Conservation (phyloP, 129 eudicot species). For the Escallonia herrerae region DNA sequence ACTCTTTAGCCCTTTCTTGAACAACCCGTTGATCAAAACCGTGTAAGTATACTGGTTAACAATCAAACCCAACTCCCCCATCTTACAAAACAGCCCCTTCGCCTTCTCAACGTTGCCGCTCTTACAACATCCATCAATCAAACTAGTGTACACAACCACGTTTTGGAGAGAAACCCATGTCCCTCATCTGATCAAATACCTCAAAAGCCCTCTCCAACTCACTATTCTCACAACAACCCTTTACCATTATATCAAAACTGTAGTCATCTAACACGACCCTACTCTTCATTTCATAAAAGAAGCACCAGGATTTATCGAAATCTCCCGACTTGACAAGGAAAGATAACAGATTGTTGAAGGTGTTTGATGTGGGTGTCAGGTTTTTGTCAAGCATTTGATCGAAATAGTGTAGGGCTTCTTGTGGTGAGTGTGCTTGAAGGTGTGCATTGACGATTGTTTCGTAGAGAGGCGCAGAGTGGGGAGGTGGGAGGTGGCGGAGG, state of each 20-base stretch:
- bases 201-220: slow-evolving; percentile 34
- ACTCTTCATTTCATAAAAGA: slow-evolving; percentile 24
- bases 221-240: slow-evolving; percentile 40
- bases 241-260: slow-evolving; percentile 46
- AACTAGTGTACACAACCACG: slow-evolving; percentile 41
- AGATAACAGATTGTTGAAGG: slow-evolving; percentile 23
- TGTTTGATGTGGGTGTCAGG: slow-evolving; percentile 24
- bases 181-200: slow-evolving; percentile 22
- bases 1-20: slow-evolving; percentile 39
- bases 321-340: slow-evolving; percentile 13
- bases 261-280: slow-evolving; percentile 35
- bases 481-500: slow-evolving; percentile 15
- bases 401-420: slow-evolving; percentile 24
- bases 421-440: slow-evolving; percentile 22
- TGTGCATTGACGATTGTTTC: slow-evolving; percentile 28
- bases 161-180: slow-evolving; percentile 35
- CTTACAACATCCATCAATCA: slow-evolving; percentile 56
- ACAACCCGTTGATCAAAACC: slow-evolving; percentile 46
- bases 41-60: slow-evolving; percentile 47
- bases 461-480: slow-evolving; percentile 17
- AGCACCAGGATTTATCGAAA: slow-evolving; percentile 31
- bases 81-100: slow-evolving; percentile 27
- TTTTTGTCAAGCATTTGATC: slow-evolving; percentile 33
- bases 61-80: slow-evolving; percentile 39
- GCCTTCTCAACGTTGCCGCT: slow-evolving; percentile 33